Percentiles rank a stretch among this genome's conserved stretches.
phyloP scores from a whole-genome alignment of 768 basidiomycete genomes.

The Cubamyces lactineus region DNA sequence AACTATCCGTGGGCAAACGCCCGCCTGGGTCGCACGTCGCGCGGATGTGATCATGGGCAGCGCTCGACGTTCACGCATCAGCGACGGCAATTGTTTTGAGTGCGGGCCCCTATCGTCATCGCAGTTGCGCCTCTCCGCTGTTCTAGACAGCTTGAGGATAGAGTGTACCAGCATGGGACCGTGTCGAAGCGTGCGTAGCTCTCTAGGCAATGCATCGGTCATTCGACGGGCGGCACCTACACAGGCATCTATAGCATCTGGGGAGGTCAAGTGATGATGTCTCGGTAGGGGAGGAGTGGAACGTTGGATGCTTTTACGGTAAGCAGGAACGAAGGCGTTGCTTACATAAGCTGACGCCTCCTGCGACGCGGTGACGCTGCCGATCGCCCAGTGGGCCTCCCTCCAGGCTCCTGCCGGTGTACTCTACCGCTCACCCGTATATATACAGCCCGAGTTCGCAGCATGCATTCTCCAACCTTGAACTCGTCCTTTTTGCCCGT shows the following conservation, averaged over 20 bases:
- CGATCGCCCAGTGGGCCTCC: background rate
- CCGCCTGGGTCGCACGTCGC: background rate
- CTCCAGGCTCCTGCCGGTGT: background rate
- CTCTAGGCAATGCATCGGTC: background rate
- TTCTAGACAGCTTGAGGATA: background rate
- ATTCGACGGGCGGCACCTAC: constrained; percentile 11
- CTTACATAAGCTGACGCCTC: constrained; percentile 24
- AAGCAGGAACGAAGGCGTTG: constrained; percentile 23
- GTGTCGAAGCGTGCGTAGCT: background rate
- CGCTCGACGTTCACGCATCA: background rate
- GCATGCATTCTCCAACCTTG: background rate
- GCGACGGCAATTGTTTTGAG: constrained; percentile 1
- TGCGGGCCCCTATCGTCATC: constrained; percentile 14
- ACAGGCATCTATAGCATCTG: background rate
- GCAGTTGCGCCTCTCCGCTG: constrained; percentile 1
- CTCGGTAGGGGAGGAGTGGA: background rate
- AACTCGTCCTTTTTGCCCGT: background rate
- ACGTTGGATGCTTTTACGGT: constrained; percentile 4
- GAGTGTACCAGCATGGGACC: background rate
- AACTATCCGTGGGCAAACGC: background rate
- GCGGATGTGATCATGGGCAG: no score
- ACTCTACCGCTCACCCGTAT: constrained; percentile 1
- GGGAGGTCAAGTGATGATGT: constrained; percentile 20
- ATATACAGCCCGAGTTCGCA: constrained; percentile 3
- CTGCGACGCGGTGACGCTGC: constrained; percentile 5